Base-by-base conservation (phyloP, 768 basidiomycete species). In the Leccinum sublutescens region DNA sequence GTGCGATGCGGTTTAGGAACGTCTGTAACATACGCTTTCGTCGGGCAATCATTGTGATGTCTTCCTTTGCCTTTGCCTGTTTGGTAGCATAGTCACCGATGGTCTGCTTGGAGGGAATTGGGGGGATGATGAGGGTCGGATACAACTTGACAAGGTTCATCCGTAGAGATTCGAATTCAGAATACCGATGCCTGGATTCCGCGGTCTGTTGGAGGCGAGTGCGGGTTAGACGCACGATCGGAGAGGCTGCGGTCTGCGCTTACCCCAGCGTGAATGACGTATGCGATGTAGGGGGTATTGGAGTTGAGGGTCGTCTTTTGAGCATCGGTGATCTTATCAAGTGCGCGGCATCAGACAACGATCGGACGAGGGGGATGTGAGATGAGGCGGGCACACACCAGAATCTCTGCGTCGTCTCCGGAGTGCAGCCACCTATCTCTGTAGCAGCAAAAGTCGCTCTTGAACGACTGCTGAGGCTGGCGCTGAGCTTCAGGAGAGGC, bases 51-150 rank as follows among this genome's bases (percentile, higher is more conserved):
- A 98, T 85, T 1, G 89, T 83, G 3, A 87, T 86, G 71, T 99
- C 97, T 69, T 99, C 97, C 70, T 96, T 98, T 23, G 96, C 97
- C 74, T 96, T 97, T 14, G 84, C 88, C 68, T 95, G 95, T 75
- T 98, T 98, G 61, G 95, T 89, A 2, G 97, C 97, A 78, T 99
- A 99, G 67, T 98, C 97, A 8, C 93, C 86, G 40, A 99, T 80
- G 1, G 90, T 89, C 76, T 98, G 94, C 76, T 99, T 98, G 1
- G 92, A 95, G 3, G 97, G 97, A 54, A 99, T 97, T 47, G 97
- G 97, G 2, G 97, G 96, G 60, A 99, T 89, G 68, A 99, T 98
- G 65, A 95, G 77, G 9, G 95, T 97, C 0, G 97, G 97, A 72
- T 99, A 97, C 49, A 99, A 80, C 68, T 87, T 93, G 53, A 85